phyloP scores from a whole-genome alignment of 2,329 filamentous ascomycete genomes.

The Epicoccum sorghinum region DNA sequence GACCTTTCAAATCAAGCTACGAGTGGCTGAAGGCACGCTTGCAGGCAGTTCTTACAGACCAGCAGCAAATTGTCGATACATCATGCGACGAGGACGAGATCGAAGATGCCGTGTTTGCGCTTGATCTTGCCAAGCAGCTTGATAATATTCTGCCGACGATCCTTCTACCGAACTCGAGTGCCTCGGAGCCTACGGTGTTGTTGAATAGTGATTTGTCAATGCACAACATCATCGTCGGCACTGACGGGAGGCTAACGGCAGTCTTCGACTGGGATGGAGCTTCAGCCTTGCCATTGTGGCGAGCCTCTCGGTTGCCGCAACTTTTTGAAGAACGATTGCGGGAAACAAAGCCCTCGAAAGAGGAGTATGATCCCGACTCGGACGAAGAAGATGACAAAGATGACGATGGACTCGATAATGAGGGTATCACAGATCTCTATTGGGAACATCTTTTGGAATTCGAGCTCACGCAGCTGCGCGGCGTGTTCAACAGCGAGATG shows the following conservation, averaged over 20 bases:
- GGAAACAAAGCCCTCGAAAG: constrained; percentile 1
- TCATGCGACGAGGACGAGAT: constrained; percentile 17
- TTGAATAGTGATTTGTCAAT: constrained; percentile 13
- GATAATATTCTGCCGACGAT: constrained; percentile 5
- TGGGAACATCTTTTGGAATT: constrained; percentile 19
- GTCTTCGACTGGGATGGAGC: constrained; percentile 27
- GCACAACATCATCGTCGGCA: constrained; percentile 21
- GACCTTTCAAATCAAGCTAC: constrained; percentile 2
- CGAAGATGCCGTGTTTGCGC: constrained; percentile 14
- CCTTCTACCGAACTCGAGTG: not conserved
- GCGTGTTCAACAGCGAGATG: constrained; percentile 8
- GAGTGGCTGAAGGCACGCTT: constrained; percentile 10
- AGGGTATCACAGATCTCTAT: constrained; percentile 16
- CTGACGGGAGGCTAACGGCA: constrained; percentile 6
- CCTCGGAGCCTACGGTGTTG: constrained; percentile 4
- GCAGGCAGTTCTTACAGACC: not conserved
- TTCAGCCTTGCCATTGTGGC: constrained; percentile 18
- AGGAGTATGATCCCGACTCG: not conserved
- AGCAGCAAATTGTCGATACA: not conserved
- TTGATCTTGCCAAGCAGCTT: constrained; percentile 4
- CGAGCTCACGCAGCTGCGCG: constrained; percentile 14
- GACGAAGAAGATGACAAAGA: constrained; percentile 5
- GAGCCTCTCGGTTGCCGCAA: constrained; percentile 12
- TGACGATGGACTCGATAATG: constrained; percentile 12
- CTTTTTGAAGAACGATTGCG: constrained; percentile 13